Conservation (phyloP, 768 basidiomycete genomes). For the Pholiota molesta region DNA sequence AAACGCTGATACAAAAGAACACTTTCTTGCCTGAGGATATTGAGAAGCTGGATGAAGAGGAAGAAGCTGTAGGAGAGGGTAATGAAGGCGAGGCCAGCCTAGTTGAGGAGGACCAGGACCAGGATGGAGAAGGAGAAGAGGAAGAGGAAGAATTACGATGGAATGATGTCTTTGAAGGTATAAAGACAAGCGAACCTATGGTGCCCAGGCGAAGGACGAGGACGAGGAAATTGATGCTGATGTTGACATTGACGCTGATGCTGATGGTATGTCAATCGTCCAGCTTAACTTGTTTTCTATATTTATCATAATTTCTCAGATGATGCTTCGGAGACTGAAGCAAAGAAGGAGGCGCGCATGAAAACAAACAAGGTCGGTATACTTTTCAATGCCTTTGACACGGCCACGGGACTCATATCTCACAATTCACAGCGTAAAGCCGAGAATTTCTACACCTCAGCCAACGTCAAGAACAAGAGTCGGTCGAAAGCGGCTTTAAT, state of each 20-base stretch:
- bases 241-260: conserved; percentile 27
- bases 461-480: conserved; percentile 90
- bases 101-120: conserved; percentile 46
- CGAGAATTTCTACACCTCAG: conserved; percentile 82
- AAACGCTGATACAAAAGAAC: conserved; percentile 88
- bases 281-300: conserved; percentile 3
- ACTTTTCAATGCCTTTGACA: conserved; percentile 6
- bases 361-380: conserved; percentile 84
- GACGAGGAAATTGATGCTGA: conserved; percentile 26
- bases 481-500: conserved; percentile 64
- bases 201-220: conserved; percentile 27
- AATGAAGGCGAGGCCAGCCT: conserved; percentile 34
- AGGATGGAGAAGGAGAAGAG: conserved; percentile 40
- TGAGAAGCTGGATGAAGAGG: conserved; percentile 60
- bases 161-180: conserved; percentile 85
- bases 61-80: conserved; percentile 46
- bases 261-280: conserved; percentile 19
- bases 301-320: conserved; percentile 13
- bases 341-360: conserved; percentile 75
- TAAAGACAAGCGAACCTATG: conserved; percentile 14
- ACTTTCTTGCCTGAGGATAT: conserved; percentile 85
- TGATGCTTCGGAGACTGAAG: conserved; percentile 31
- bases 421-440: conserved; percentile 68
- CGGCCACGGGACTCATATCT: conserved; percentile 1
- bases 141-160: conserved; percentile 69